A percentile compares a stretch with the other conserved stretches of the same genome.
phyloP scores from a whole-genome alignment of 768 basidiomycete genomes.

The Boletus subparvulus region DNA sequence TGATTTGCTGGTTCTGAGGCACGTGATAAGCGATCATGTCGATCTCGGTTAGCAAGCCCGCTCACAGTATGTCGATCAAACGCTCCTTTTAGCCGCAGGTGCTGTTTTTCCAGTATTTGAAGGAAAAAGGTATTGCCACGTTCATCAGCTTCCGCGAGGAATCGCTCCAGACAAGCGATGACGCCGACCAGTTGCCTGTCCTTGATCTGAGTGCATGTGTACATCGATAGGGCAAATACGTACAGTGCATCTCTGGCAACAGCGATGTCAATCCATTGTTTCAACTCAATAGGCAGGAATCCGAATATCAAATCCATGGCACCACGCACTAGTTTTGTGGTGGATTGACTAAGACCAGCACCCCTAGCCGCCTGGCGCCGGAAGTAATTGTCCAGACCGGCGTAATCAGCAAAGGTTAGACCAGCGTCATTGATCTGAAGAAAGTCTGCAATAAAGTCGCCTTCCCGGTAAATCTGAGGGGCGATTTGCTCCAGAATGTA shows the following conservation, averaged over 20 bases:
- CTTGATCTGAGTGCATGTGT: conserved; percentile 3
- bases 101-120: conserved; percentile 77
- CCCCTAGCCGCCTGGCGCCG: conserved; percentile 83
- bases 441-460: conserved; percentile 88
- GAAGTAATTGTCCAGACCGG: conserved; percentile 92
- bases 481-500: conserved; percentile 74
- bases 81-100: conserved; percentile 67
- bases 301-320: conserved; percentile 96
- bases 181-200: conserved; percentile 83
- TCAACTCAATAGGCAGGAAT: conserved; percentile 81
- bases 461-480: conserved; percentile 75
- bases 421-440: conserved; percentile 87
- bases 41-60: neutral
- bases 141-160: conserved; percentile 75
- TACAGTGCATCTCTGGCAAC: conserved; percentile 77
- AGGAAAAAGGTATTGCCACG: conserved; percentile 74
- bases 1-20: conserved; percentile 78
- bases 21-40: neutral
- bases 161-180: conserved; percentile 73
- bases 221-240: neutral
- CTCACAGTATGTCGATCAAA: conserved; percentile 77
- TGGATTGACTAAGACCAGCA: conserved; percentile 62
- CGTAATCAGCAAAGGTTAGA: conserved; percentile 93
- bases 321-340: conserved; percentile 77
- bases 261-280: conserved; percentile 80